These are phyloP conservation scores for Tetrahymena malaccensis DNA, from an alignment of 73 alveolate genomes.

Conservation along the genomic window DNA sequence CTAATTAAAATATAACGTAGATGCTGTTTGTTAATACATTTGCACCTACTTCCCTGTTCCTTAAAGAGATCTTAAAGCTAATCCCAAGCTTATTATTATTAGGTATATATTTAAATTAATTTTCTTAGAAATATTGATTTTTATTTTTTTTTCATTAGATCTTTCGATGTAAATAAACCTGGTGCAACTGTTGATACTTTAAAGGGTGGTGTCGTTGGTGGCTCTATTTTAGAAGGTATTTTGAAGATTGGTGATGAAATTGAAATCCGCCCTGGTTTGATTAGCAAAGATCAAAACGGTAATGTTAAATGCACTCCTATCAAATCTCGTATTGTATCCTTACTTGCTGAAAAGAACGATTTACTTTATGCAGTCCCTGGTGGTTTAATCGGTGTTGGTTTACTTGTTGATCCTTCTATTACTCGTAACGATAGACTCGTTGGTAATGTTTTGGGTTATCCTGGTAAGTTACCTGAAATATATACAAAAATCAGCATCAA, in stretches of 20 bases:
- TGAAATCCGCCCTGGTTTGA: slow-evolving; percentile 98
- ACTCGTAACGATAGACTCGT: slow-evolving; percentile 87
- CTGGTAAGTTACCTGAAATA: slow-evolving; percentile 95
- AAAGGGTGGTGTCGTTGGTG: slow-evolving; percentile 99
- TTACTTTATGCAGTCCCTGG: slow-evolving; percentile 99
- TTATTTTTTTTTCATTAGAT: slow-evolving; percentile 64
- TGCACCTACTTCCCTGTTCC: slow-evolving; percentile 95
- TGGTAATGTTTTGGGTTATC: slow-evolving; percentile 97
- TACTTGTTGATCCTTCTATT: slow-evolving; percentile 94
- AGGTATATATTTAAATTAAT: neutral
- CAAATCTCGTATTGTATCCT: slow-evolving; percentile 66
- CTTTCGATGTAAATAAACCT: slow-evolving; percentile 98
- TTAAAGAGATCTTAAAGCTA: slow-evolving; percentile 88
- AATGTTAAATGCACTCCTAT: slow-evolving; percentile 64
- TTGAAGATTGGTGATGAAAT: slow-evolving; percentile 91
- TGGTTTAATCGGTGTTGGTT: slow-evolving; percentile 99
- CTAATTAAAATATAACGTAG: slow-evolving; percentile 89
- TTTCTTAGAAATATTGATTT: neutral
- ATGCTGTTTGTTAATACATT: slow-evolving; percentile 84
- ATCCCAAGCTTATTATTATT: slow-evolving; percentile 79
- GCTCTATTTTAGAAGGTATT: slow-evolving; percentile 94
- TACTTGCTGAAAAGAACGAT: slow-evolving; percentile 94
- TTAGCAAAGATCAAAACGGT: slow-evolving; percentile 65
- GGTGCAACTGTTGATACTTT: slow-evolving; percentile 91
- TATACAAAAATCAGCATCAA: slow-evolving; percentile 53